These are phyloP conservation scores for Phaeomoniella chlamydospora DNA, from an alignment of 2,329 filamentous ascomycete genomes.

Conservation along the genomic window DNA sequence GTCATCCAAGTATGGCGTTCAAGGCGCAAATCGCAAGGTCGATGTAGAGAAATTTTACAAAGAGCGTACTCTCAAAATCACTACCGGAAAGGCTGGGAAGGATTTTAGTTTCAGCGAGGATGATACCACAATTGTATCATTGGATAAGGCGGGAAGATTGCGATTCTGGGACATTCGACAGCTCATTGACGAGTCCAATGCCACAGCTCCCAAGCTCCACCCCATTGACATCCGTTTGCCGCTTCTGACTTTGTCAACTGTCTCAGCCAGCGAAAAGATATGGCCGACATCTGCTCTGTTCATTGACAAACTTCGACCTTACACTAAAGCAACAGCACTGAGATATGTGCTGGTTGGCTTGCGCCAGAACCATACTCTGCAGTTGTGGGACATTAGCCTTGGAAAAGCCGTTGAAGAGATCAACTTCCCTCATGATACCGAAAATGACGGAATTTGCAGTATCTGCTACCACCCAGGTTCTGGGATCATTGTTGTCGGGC, in stretches of 20 bases:
- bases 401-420: constrained; percentile 94
- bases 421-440: constrained; percentile 87
- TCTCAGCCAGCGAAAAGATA: constrained; percentile 77
- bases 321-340: constrained; percentile 75
- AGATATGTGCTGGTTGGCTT: constrained; percentile 95
- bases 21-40: constrained; percentile 43
- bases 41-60: constrained; percentile 78
- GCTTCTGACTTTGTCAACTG: constrained; percentile 73
- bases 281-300: constrained; percentile 94
- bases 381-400: constrained; percentile 93
- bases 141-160: constrained; percentile 91
- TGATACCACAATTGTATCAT: constrained; percentile 81
- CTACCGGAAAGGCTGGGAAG: constrained; percentile 94
- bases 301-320: constrained; percentile 89
- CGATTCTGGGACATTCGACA: constrained; percentile 97
- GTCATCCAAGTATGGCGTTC: constrained; percentile 31
- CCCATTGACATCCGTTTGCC: constrained; percentile 71
- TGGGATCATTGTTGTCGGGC: constrained; percentile 86
- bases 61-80: constrained; percentile 82
- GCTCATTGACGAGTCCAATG: constrained; percentile 40
- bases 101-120: constrained; percentile 97
- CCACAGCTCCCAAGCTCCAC: constrained; percentile 26
- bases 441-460: constrained; percentile 95
- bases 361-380: constrained; percentile 97
- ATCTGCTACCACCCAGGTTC: constrained; percentile 86